phyloP scores from a whole-genome alignment of 1,284 basidiomycete genomes.

The Sporisorium graminicola region DNA sequence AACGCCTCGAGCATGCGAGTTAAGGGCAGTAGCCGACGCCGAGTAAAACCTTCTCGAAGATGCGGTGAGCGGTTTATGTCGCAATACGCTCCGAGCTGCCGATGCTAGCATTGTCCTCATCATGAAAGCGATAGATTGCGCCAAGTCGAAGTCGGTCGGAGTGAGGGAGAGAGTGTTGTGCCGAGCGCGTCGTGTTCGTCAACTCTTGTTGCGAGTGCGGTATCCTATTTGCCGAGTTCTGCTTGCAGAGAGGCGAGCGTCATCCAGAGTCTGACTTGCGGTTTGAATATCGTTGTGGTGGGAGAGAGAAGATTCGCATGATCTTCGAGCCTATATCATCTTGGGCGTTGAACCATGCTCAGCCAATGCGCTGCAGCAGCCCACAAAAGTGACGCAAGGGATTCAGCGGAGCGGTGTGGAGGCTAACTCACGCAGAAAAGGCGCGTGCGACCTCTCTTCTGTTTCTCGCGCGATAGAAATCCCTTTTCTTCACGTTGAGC shows the following conservation, averaged over 20 bases:
- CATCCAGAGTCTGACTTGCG: not conserved
- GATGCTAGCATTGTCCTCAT: constrained; percentile 26
- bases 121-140: not conserved
- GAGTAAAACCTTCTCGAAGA: constrained; percentile 24
- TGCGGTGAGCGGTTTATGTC: too few species aligned
- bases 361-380: not conserved
- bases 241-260: not conserved
- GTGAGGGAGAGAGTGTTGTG: not conserved
- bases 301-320: not conserved
- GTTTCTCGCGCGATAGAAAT: constrained; percentile 42
- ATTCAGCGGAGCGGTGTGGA: constrained; percentile 22
- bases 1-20: constrained; percentile 25
- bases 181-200: not conserved
- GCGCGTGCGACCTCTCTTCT: not conserved
- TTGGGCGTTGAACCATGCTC: constrained; percentile 10
- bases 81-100: constrained; percentile 11
- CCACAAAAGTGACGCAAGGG: constrained; percentile 20
- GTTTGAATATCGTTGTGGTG: constrained; percentile 1
- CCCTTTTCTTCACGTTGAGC: not conserved
- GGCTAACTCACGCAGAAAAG: constrained; percentile 17
- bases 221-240: not conserved
- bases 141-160: too few species aligned
- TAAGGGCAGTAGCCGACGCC: constrained; percentile 25
- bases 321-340: not conserved
- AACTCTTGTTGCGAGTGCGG: not conserved